Evolutionary conservation across 2,329 filamentous ascomycete genomes (phyloP).

Genomic region (Aspergillus novoparasiticus): DNA sequence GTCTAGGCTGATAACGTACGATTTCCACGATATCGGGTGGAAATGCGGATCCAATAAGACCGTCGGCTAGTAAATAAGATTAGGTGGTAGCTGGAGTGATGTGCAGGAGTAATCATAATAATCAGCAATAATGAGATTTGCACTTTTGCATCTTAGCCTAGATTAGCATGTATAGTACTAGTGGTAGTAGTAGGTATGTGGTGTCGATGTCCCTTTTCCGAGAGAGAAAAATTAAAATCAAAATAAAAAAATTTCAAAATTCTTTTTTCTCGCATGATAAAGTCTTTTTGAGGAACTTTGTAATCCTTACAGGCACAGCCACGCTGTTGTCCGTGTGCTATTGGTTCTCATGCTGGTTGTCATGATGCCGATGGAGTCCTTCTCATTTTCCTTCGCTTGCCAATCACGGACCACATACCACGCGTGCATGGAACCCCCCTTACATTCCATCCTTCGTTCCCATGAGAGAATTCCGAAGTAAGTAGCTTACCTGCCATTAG

Average conservation of each 20-base stretch:
- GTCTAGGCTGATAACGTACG: not conserved
- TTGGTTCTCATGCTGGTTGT: not conserved
- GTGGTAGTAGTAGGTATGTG: not conserved
- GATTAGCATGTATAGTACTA: not conserved
- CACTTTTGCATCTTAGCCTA: not conserved
- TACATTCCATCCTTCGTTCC: constrained; percentile 6
- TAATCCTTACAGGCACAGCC: constrained; percentile 3
- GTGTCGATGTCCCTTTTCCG: not conserved
- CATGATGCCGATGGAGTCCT: not conserved
- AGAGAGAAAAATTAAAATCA: not conserved
- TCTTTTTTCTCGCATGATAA: not conserved
- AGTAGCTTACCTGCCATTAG: not conserved
- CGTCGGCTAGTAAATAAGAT: not conserved
- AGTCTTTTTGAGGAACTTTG: not conserved
- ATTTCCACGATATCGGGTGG: constrained; percentile 1
- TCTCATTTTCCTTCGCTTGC: not conserved
- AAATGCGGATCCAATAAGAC: not conserved
- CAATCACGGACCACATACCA: constrained; percentile 2
- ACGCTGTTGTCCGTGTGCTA: not conserved
- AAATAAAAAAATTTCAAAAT: not conserved
- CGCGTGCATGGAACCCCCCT: not conserved
- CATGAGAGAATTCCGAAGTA: not conserved
- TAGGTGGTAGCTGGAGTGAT: constrained; percentile 2
- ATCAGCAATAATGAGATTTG: not conserved
- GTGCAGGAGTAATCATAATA: not conserved